Conservation (phyloP, 2,329 filamentous ascomycete genomes). For the Westerdykella sp. region DNA sequence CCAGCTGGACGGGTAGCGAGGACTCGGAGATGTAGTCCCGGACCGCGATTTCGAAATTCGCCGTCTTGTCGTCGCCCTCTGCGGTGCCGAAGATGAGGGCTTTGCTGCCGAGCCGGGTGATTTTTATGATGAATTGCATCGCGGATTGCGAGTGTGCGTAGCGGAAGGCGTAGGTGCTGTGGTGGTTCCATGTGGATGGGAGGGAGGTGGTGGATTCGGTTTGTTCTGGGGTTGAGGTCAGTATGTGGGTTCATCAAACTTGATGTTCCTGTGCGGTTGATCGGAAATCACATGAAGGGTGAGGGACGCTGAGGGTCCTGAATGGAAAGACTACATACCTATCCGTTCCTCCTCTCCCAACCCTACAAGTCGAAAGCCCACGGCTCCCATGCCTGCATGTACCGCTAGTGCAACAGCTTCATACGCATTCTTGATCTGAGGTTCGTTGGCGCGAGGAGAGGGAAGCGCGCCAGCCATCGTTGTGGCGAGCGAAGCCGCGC, state of each 20-base stretch:
- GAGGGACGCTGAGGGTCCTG: no score
- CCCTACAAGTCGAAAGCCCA: conserved; percentile 75
- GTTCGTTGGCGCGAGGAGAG: conserved; percentile 11
- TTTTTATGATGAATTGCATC: conserved; percentile 74
- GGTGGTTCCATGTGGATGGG: conserved; percentile 73
- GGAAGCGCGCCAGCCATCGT: conserved; percentile 43
- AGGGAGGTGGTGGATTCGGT: conserved; percentile 54
- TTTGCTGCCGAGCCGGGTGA: conserved; percentile 75
- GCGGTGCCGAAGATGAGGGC: conserved; percentile 77
- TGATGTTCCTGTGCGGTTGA: no score
- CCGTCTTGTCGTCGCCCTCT: conserved; percentile 72
- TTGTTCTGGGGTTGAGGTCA: no score
- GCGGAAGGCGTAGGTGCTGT: conserved; percentile 68
- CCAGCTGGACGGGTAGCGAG: conserved; percentile 48
- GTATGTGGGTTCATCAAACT: no score
- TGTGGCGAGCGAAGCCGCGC: conserved; percentile 38
- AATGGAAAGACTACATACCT: conserved; percentile 42
- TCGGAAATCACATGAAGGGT: no score
- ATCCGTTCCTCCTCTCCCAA: conserved; percentile 76
- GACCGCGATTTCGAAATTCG: conserved; percentile 66
- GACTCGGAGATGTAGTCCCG: conserved; percentile 68
- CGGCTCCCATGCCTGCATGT: conserved; percentile 74
- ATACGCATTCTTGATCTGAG: conserved; percentile 59
- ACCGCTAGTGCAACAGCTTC: conserved; percentile 79
- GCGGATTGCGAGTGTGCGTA: conserved; percentile 83